These are phyloP conservation scores for Komagataella populi DNA, from an alignment of 805 yeast species.

Conservation along the genomic window DNA sequence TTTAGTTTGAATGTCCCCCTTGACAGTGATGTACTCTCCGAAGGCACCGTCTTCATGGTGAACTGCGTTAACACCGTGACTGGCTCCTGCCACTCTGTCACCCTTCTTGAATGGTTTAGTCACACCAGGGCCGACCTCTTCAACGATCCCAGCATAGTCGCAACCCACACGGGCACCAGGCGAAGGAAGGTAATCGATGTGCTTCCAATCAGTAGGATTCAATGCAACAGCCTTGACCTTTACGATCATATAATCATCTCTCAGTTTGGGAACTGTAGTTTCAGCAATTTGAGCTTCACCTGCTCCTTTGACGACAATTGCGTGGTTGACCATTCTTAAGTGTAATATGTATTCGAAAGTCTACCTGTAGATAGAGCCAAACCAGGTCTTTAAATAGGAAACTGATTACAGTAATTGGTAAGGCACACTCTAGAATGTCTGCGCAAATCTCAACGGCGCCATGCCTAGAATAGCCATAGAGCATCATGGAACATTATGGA, in stretches of 20 bases:
- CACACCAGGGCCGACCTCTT: constrained; percentile 34
- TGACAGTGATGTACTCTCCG: constrained; percentile 32
- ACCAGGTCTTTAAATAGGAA: background rate
- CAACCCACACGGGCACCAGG: constrained; percentile 40
- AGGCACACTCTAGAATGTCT: too few species aligned
- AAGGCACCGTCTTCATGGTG: constrained; percentile 40
- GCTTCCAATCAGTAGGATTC: constrained; percentile 68
- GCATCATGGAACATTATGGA: too few species aligned
- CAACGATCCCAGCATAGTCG: constrained; percentile 47
- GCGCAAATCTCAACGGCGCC: too few species aligned
- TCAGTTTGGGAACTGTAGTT: constrained; percentile 8
- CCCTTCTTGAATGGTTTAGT: constrained; percentile 25
- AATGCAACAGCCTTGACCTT: constrained; percentile 40
- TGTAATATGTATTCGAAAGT: background rate
- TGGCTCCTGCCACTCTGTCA: constrained; percentile 37
- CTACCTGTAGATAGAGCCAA: background rate
- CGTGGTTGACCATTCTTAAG: background rate
- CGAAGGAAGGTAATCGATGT: constrained; percentile 25
- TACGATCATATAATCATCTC: constrained; percentile 29
- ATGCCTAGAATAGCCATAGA: too few species aligned
- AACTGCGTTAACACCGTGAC: constrained; percentile 35
- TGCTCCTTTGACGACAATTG: background rate
- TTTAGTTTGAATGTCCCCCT: constrained; percentile 20
- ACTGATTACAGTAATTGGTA: background rate
- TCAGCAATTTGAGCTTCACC: background rate